Evolutionary conservation across 208 protist species (phyloP).

Genomic region (Porcisia hertigi): DNA sequence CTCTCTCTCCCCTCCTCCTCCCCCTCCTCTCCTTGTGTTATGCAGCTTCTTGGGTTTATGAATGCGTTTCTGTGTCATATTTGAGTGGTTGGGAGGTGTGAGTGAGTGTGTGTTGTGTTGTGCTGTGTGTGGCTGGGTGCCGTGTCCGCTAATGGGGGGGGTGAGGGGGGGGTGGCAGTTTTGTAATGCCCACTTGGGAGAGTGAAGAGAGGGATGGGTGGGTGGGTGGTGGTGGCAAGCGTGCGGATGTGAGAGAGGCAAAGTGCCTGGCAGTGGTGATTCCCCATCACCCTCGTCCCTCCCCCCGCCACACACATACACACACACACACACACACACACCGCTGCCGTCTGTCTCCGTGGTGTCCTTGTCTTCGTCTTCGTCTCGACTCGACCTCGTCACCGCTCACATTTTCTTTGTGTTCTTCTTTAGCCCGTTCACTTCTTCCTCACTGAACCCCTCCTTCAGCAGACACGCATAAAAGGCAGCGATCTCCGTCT

Average conservation of each 20-base stretch:
- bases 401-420: conserved; percentile 41
- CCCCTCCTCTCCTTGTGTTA: too few relatives aligned
- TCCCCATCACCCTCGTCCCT: too few relatives aligned
- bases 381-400: neutral
- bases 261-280: too few relatives aligned
- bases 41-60: too few relatives aligned
- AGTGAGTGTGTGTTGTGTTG: neutral
- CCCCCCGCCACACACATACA: neutral
- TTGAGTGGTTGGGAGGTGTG: too few relatives aligned
- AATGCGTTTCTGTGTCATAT: too few relatives aligned
- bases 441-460: conserved; percentile 69
- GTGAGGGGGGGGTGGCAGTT: neutral
- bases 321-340: too few relatives aligned
- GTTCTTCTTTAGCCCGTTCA: conserved; percentile 50
- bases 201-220: neutral
- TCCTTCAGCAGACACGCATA: conserved; percentile 78
- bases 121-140: too few relatives aligned
- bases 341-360: neutral
- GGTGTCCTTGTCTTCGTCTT: neutral
- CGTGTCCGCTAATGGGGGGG: too few relatives aligned
- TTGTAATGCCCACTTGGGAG: too few relatives aligned
- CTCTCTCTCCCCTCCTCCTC: too few relatives aligned
- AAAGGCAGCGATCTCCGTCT: conserved; percentile 60
- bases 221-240: neutral
- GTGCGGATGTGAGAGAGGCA: neutral